phyloP scores from a whole-genome alignment of 768 basidiomycete genomes.

The Psilocybe cyanescens region DNA sequence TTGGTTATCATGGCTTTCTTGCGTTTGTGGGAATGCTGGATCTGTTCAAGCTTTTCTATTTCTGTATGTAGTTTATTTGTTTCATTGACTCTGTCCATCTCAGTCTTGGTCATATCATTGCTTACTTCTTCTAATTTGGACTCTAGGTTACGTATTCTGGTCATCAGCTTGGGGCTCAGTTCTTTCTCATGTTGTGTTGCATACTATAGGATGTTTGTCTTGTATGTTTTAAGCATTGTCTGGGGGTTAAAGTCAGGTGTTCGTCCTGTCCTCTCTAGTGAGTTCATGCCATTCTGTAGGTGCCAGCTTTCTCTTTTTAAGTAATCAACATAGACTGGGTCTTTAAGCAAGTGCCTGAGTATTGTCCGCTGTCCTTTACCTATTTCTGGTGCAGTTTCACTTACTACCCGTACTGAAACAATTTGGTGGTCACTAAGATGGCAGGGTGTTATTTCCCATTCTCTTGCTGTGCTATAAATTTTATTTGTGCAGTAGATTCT shows the following conservation, averaged over 20 bases:
- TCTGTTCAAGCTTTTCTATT: neutral
- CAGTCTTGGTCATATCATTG: neutral
- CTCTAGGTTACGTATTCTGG: neutral
- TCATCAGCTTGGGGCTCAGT: neutral
- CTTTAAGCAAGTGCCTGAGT: constrained; percentile 9
- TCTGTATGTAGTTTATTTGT: neutral
- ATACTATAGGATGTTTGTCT: neutral
- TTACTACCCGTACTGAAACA: constrained; percentile 25
- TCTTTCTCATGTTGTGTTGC: neutral
- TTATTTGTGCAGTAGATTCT: constrained; percentile 32
- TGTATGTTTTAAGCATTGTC: neutral
- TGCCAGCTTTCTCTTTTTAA: neutral
- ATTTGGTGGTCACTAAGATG: constrained; percentile 35
- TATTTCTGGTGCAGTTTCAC: constrained; percentile 23
- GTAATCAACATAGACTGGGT: constrained; percentile 22
- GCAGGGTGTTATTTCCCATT: constrained; percentile 28
- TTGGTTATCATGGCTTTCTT: neutral
- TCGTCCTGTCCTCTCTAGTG: neutral
- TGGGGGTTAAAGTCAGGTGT: neutral
- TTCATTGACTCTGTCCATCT: neutral
- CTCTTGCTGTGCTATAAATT: constrained; percentile 8
- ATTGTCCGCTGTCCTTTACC: constrained; percentile 37
- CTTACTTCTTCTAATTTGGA: neutral
- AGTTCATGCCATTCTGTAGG: too few species aligned
- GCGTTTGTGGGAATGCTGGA: neutral